A percentile compares a stretch with the other conserved stretches of the same genome.
Conservation (phyloP, 1,284 basidiomycete species). For the Ganoderma meredithae region DNA sequence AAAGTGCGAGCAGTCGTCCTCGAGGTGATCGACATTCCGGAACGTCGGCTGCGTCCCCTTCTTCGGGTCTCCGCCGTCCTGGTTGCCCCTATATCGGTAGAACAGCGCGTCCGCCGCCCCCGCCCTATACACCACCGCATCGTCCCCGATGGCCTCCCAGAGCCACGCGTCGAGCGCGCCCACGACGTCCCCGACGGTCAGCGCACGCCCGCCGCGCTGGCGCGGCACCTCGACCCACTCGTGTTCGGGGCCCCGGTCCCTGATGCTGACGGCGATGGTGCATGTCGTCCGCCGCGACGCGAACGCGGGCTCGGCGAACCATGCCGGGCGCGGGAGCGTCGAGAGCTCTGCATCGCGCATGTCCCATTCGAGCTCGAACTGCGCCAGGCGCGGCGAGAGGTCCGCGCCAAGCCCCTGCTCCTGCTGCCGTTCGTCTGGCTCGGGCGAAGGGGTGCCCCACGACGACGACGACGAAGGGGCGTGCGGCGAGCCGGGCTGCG, state of each 20-base stretch:
- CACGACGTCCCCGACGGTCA: slow-evolving; percentile 12
- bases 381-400: not conserved
- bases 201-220: not conserved
- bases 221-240: not conserved
- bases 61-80: not conserved
- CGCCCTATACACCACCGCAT: not conserved
- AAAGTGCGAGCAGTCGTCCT: not conserved
- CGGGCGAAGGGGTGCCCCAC: not conserved
- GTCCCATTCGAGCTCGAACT: slow-evolving; percentile 5
- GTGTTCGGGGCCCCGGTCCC: not conserved
- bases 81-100: not conserved
- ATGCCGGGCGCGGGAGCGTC: not conserved
- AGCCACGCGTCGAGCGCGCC: slow-evolving; percentile 1
- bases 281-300: not conserved
- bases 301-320: slow-evolving; percentile 6
- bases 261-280: not conserved
- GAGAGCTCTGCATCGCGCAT: not conserved
- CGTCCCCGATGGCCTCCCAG: not conserved
- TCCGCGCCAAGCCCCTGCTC: not conserved
- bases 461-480: not conserved
- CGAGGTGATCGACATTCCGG: slow-evolving; percentile 7
- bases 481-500: not conserved
- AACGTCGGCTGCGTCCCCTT: not conserved
- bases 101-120: not conserved
- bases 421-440: not conserved